A percentile compares a stretch with the other conserved stretches of the same genome.
Evolutionary conservation across 345 rosid species (phyloP).

Genomic region (Aethionema arabicum): DNA sequence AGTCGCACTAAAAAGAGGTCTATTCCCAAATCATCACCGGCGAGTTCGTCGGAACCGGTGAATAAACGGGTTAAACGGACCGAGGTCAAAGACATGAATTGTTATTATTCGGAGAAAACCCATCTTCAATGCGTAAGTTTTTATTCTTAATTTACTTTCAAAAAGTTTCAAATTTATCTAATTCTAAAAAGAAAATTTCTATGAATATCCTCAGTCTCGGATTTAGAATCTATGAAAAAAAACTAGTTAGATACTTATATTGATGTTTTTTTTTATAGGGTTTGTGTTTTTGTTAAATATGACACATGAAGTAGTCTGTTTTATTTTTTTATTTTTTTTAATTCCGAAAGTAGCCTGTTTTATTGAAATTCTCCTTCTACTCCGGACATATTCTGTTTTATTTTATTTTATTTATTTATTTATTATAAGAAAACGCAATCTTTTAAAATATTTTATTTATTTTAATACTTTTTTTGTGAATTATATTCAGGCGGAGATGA

Average conservation of each 20-base stretch:
- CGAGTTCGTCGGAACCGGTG: conserved; percentile 23
- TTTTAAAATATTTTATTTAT: conserved; percentile 1
- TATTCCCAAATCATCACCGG: neutral
- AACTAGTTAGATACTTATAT: too few species aligned
- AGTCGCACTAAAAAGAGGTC: conserved; percentile 31
- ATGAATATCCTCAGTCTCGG: too few species aligned
- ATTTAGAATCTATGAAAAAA: too few species aligned
- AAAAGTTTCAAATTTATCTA: neutral
- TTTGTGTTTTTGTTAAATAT: too few species aligned
- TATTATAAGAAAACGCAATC: neutral
- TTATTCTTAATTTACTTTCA: neutral
- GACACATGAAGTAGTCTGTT: too few species aligned
- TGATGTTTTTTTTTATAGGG: too few species aligned
- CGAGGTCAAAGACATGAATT: conserved; percentile 12
- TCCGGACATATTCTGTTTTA: neutral
- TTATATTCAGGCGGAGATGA: conserved; percentile 20
- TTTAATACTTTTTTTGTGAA: conserved; percentile 9
- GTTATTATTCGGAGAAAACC: conserved; percentile 27
- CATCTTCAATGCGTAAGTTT: conserved; percentile 14
- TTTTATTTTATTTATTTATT: neutral
- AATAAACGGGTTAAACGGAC: conserved; percentile 2
- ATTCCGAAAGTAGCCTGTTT: too few species aligned
- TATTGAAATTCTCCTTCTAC: neutral
- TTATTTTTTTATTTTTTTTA: too few species aligned
- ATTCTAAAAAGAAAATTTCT: too few species aligned